Percentiles rank a stretch among this genome's conserved stretches.
Evolutionary conservation across 169 alveolate species (phyloP).

Genomic region (Plasmodium ovale): DNA sequence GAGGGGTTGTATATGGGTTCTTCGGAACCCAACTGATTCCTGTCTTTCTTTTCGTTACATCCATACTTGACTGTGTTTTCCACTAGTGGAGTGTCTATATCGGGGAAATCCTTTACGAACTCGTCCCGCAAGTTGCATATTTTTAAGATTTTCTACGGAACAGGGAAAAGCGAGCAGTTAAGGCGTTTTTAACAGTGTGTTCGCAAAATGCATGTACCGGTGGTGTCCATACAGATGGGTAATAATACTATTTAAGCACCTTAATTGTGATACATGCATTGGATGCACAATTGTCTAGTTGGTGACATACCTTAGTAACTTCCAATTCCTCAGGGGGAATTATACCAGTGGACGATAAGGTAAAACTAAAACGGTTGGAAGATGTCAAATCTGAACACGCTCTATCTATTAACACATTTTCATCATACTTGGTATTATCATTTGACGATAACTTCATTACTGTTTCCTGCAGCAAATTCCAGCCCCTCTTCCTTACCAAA

Average conservation of each 20-base stretch:
- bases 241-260: neutral
- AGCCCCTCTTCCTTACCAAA: slow-evolving; percentile 14
- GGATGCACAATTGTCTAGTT: too few species aligned
- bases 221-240: neutral
- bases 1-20: slow-evolving; percentile 60
- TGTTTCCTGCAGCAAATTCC: slow-evolving; percentile 32
- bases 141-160: slow-evolving; percentile 16
- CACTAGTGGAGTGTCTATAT: slow-evolving; percentile 36
- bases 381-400: slow-evolving; percentile 3
- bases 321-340: slow-evolving; percentile 42
- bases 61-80: neutral
- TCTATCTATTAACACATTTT: slow-evolving; percentile 7
- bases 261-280: too few species aligned
- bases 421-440: slow-evolving; percentile 34
- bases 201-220: neutral
- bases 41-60: neutral
- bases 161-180: neutral
- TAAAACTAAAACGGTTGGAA: slow-evolving; percentile 38
- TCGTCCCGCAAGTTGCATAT: slow-evolving; percentile 43
- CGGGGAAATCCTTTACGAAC: slow-evolving; percentile 19
- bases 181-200: neutral
- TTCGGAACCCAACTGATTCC: neutral
- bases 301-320: slow-evolving; percentile 29
- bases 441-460: slow-evolving; percentile 10
- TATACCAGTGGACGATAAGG: slow-evolving; percentile 42